phyloP scores from a whole-genome alignment of 1,139 yeast species.

The Sugiyamaella sp. region DNA sequence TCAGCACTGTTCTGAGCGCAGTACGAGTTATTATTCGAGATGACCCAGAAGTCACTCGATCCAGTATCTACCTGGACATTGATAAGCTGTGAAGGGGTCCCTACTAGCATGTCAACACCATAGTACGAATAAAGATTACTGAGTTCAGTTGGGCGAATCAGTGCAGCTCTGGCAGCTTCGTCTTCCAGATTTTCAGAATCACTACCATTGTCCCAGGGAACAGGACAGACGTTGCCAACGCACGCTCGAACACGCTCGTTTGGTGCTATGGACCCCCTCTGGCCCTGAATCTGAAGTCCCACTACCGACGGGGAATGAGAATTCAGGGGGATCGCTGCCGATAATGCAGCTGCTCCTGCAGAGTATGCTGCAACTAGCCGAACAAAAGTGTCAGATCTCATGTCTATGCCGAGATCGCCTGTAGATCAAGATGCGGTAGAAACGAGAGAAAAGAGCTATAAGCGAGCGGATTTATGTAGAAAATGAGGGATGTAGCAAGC shows the following conservation, averaged over 20 bases:
- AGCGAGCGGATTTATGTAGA: no score
- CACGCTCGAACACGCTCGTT: background rate
- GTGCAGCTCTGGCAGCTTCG: background rate
- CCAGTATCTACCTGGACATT: constrained; percentile 49
- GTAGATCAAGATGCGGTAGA: background rate
- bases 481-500: no score
- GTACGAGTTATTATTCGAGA: constrained; percentile 40
- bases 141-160: background rate
- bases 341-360: background rate
- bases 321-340: background rate
- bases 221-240: background rate
- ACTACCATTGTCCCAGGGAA: background rate
- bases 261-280: background rate
- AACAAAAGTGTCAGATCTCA: background rate
- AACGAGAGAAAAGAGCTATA: no score
- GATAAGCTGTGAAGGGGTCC: constrained; percentile 47
- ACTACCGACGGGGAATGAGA: background rate
- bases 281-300: background rate
- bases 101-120: constrained; percentile 43
- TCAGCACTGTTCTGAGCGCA: constrained; percentile 25
- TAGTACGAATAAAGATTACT: constrained; percentile 35
- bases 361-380: background rate
- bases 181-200: background rate
- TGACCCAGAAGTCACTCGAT: constrained; percentile 63
- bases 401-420: background rate